Conservation (phyloP, 164 flowering plant species). For the Buxus sempervirens region DNA sequence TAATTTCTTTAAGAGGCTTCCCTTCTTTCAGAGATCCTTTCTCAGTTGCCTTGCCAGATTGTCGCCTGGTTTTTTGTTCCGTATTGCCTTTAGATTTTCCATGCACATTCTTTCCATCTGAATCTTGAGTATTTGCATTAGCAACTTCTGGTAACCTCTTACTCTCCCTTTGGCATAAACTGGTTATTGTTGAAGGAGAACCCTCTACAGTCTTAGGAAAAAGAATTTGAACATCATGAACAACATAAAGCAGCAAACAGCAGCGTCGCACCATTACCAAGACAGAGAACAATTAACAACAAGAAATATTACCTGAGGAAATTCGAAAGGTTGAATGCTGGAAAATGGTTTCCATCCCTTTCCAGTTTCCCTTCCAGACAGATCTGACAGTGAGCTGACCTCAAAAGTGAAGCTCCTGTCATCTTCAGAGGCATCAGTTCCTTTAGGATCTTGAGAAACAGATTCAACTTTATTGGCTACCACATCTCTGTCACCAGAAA, state of each 20-base stretch:
- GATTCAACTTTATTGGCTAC: constrained; percentile 14
- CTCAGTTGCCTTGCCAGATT: constrained; percentile 36
- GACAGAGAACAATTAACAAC: not conserved
- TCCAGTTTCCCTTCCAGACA: constrained; percentile 31
- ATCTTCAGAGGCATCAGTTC: constrained; percentile 29
- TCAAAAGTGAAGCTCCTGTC: constrained; percentile 57
- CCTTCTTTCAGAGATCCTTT: constrained; percentile 46
- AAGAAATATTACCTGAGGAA: constrained; percentile 30
- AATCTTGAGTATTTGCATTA: constrained; percentile 25
- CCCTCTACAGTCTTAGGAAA: constrained; percentile 33
- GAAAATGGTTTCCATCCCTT: constrained; percentile 39
- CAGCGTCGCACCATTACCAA: not conserved
- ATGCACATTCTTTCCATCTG: constrained; percentile 25
- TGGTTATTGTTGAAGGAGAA: constrained; percentile 26
- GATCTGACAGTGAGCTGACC: constrained; percentile 36
- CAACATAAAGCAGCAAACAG: not conserved
- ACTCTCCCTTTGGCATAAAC: constrained; percentile 23
- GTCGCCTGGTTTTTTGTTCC: constrained; percentile 46
- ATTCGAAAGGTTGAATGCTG: constrained; percentile 21
- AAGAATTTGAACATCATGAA: constrained; percentile 4
- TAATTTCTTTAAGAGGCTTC: constrained; percentile 33
- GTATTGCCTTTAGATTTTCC: constrained; percentile 32
- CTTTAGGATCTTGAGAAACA: constrained; percentile 27
- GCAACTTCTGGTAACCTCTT: constrained; percentile 29
- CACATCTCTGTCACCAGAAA: constrained; percentile 16